Evolutionary conservation across 257 asterid genomes (phyloP).

Genomic region (Penstemon davidsonii): DNA sequence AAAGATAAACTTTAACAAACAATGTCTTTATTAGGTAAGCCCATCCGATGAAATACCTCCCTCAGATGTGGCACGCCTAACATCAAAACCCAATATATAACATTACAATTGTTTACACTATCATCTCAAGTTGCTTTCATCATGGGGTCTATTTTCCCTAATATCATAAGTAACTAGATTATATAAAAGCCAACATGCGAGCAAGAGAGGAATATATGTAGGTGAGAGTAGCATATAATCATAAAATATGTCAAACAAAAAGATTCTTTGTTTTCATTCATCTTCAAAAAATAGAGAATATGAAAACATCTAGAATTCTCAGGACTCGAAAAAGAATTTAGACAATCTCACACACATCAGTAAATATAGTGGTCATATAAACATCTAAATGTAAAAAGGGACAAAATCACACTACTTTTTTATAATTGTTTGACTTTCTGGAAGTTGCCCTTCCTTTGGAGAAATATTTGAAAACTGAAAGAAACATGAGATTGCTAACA

Average conservation of each 20-base stretch:
- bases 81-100: constrained; percentile 24
- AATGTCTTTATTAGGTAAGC: constrained; percentile 85
- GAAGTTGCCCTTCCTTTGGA: constrained; percentile 86
- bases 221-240: constrained; percentile 2
- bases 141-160: constrained; percentile 4
- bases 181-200: constrained; percentile 10
- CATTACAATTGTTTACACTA: neutral
- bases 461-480: constrained; percentile 83
- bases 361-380: constrained; percentile 8
- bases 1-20: constrained; percentile 36
- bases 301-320: neutral
- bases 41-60: constrained; percentile 89
- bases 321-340: constrained; percentile 20
- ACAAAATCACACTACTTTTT: constrained; percentile 14
- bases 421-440: constrained; percentile 56
- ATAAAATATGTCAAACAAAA: constrained; percentile 5
- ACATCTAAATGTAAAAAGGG: constrained; percentile 15
- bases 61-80: constrained; percentile 79
- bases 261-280: constrained; percentile 8
- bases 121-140: constrained; percentile 11
- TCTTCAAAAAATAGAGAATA: neutral
- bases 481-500: constrained; percentile 24
- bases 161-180: constrained; percentile 23
- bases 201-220: constrained; percentile 10
- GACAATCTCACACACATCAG: constrained; percentile 19